Percentiles rank a stretch among this genome's conserved stretches.
Evolutionary conservation across 345 rosid genomes (phyloP).

Genomic region (Eucalyptus marginata): DNA sequence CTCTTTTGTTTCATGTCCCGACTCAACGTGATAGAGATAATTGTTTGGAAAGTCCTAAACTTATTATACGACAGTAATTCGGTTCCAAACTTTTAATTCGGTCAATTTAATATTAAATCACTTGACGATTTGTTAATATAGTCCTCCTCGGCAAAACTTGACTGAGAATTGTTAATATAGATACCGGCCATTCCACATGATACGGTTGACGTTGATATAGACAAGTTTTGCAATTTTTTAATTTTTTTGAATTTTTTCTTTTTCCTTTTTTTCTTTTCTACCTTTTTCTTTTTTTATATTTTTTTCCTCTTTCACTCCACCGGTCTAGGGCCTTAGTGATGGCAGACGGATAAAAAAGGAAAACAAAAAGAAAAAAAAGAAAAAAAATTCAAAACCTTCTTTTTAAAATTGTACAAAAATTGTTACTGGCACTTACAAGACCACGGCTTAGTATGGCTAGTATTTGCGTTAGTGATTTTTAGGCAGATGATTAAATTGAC

Average conservation of each 20-base stretch:
- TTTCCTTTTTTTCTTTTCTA: fast-evolving
- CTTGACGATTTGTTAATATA: neutral
- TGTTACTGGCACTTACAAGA: fast-evolving
- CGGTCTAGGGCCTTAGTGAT: neutral
- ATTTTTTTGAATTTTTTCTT: neutral
- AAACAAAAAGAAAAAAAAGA: neutral
- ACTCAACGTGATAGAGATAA: neutral
- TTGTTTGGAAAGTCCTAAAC: fast-evolving
- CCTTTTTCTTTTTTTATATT: neutral
- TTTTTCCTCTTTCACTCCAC: fast-evolving
- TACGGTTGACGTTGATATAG: fast-evolving
- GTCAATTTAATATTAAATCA: neutral
- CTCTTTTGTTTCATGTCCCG: neutral
- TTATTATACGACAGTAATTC: fast-evolving
- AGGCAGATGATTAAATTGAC: neutral
- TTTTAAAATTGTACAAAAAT: neutral
- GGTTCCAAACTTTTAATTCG: fast-evolving
- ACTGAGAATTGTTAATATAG: fast-evolving
- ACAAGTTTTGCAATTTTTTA: too few species aligned
- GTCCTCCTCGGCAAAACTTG: neutral
- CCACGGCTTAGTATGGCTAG: fast-evolving
- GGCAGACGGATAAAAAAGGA: fast-evolving
- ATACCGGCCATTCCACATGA: fast-evolving
- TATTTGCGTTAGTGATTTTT: fast-evolving
- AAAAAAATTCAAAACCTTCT: neutral